Percentiles rank a stretch among this genome's conserved stretches.
Conservation (phyloP, 176 grass and related monocot species). For the Cenchrus purpureus region DNA sequence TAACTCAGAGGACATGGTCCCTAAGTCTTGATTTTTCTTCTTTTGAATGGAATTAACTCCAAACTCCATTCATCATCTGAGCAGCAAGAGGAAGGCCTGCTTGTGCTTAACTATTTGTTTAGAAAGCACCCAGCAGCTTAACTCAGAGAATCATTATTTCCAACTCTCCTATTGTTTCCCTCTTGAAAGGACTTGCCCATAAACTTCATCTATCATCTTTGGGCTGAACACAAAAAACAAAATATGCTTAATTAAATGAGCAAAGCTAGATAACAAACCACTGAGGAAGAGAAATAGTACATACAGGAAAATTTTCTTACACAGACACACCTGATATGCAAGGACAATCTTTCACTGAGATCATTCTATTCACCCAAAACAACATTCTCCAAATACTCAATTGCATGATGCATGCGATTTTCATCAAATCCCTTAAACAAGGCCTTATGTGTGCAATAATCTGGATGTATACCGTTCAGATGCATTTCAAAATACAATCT, state of each 20-base stretch:
- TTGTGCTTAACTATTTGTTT: conserved; percentile 3
- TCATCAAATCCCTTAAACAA: conserved; percentile 75
- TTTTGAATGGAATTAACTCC: conserved; percentile 1
- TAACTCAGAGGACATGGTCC: conserved; percentile 20
- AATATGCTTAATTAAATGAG: conserved; percentile 39
- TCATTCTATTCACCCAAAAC: conserved; percentile 63
- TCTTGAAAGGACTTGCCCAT: neutral
- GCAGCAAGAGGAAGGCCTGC: neutral
- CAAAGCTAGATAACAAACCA: conserved; percentile 15
- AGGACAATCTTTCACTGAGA: conserved; percentile 42
- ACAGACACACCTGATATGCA: neutral
- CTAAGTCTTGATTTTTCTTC: conserved; percentile 3
- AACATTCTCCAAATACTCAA: conserved; percentile 74
- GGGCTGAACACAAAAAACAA: conserved; percentile 40
- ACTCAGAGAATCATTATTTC: conserved; percentile 16
- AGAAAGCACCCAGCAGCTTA: neutral
- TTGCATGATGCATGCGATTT: conserved; percentile 48
- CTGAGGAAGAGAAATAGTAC: conserved; percentile 20
- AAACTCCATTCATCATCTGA: conserved; percentile 37
- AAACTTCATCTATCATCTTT: conserved; percentile 30
- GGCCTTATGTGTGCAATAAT: conserved; percentile 52
- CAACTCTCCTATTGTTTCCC: neutral
- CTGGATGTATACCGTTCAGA: conserved; percentile 61
- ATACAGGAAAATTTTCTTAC: conserved; percentile 39
- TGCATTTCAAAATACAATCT: conserved; percentile 76